Conservation (phyloP, 495 filamentous ascomycete genomes). For the Darksidea phi region DNA sequence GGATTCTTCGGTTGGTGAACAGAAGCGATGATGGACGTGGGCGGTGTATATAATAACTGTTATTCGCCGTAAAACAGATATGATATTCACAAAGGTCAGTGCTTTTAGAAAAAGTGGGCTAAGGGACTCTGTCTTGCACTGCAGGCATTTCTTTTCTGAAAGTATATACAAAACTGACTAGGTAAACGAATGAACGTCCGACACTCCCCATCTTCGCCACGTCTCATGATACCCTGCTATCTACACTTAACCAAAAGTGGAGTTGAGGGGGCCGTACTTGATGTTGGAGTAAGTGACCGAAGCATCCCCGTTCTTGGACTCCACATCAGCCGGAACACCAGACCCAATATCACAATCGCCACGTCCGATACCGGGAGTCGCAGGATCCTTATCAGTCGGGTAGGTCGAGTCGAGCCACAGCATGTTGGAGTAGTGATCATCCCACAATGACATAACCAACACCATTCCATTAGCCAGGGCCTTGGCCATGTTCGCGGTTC, state of each 20-base stretch:
- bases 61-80: no score
- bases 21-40: no score
- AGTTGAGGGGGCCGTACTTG: constrained; percentile 36
- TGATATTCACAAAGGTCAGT: no score
- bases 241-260: constrained; percentile 30
- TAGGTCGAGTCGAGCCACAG: constrained; percentile 60
- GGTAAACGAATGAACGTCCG: no score
- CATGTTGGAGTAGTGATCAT: constrained; percentile 76
- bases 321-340: constrained; percentile 36
- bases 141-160: no score
- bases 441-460: constrained; percentile 77
- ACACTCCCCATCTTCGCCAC: no score
- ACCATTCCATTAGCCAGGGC: constrained; percentile 63
- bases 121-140: no score
- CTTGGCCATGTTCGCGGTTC: constrained; percentile 56
- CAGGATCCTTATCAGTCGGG: constrained; percentile 25
- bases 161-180: no score
- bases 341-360: constrained; percentile 25
- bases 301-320: constrained; percentile 21
- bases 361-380: constrained; percentile 20
- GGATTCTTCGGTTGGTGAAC: no score
- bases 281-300: constrained; percentile 39
- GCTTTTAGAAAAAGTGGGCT: no score
- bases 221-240: no score
- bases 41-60: no score